phyloP scores from a whole-genome alignment of 768 basidiomycete species.

The Tulasnella sp. region DNA sequence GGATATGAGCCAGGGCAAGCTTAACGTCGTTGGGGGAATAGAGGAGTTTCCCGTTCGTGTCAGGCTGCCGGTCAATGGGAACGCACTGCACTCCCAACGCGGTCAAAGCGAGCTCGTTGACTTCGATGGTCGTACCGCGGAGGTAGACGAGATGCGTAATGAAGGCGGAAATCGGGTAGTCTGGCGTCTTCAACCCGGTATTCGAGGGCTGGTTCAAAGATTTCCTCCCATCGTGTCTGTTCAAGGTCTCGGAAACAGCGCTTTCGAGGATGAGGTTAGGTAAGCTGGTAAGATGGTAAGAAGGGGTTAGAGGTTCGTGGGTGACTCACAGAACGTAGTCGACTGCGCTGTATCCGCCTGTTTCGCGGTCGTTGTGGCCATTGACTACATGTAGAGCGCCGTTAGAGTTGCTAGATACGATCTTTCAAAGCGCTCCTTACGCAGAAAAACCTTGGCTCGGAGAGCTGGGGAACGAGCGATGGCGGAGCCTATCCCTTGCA shows the following conservation, averaged over 20 bases:
- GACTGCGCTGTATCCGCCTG: constrained; percentile 66
- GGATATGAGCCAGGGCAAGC: neutral
- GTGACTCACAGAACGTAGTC: constrained; percentile 64
- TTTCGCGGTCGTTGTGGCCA: constrained; percentile 79
- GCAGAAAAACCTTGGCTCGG: constrained; percentile 69
- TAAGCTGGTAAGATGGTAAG: neutral
- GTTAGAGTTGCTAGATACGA: too few relatives aligned
- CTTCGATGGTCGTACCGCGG: constrained; percentile 44
- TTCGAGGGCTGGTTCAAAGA: neutral
- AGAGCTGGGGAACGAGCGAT: constrained; percentile 65
- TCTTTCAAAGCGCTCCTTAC: constrained; percentile 34
- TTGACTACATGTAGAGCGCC: too few relatives aligned
- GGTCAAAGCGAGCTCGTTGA: constrained; percentile 36
- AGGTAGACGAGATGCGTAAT: constrained; percentile 79
- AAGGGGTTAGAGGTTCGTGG: neutral
- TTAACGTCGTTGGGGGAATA: neutral
- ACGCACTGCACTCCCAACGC: constrained; percentile 5
- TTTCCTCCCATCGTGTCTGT: neutral
- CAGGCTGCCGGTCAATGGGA: neutral
- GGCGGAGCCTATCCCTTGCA: constrained; percentile 63
- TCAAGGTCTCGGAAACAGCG: neutral
- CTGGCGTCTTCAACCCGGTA: neutral
- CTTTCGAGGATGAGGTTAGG: neutral
- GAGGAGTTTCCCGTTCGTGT: neutral
- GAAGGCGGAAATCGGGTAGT: constrained; percentile 65